Evolutionary conservation across 2,329 filamentous ascomycete genomes (phyloP), one percentile per base, ranked within the genome.

Genomic region (Alternaria incomplexa): DNA sequence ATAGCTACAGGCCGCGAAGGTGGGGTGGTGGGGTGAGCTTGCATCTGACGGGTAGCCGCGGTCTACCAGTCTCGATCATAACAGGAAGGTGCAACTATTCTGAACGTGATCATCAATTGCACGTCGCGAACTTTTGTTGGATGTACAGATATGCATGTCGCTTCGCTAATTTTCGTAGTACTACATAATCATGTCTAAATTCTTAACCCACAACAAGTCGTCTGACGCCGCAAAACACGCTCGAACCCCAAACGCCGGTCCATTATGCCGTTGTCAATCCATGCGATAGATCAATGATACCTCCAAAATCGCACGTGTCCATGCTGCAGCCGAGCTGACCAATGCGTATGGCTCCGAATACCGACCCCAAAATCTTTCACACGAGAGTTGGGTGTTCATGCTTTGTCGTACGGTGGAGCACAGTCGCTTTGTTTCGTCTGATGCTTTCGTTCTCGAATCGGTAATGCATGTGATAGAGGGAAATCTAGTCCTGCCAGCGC

Each of bases 401-500:
- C 10, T 43, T 3, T 43, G n/a, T 25, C 55, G 45, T 50, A 15
- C 12, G 22, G n/a, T 23, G 20, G 32, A 36, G 28, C 12, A 22
- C 5, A 28, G 36, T 23, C 10, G 9, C 15, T 45, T 47, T 7
- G 13, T 32, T 53, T 20, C 47, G 45, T 50, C 20, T 47, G 13
- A 46, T 30, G 22, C 15, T 17, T 28, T 45, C 22, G 26, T 25
- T 30, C 7, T 15, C n/a, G 22, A 40, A 46, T 57, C 20, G 45
- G n/a, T 11, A 13, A 26, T 57, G 28, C 28, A 22, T 53, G 10
- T 48, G 17, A 32, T 22, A 12, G 45, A 10, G 57, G 30, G 36
- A 50, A 7, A 12, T 63, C 62, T 77, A 89, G 77, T 89, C 87
- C 76, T 85, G 86, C 87, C 87, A 89, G 66, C 87, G 81, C 51